These are phyloP conservation scores for Triglochin maritima DNA, from an alignment of 106 monocot species.

Conservation along the genomic window DNA sequence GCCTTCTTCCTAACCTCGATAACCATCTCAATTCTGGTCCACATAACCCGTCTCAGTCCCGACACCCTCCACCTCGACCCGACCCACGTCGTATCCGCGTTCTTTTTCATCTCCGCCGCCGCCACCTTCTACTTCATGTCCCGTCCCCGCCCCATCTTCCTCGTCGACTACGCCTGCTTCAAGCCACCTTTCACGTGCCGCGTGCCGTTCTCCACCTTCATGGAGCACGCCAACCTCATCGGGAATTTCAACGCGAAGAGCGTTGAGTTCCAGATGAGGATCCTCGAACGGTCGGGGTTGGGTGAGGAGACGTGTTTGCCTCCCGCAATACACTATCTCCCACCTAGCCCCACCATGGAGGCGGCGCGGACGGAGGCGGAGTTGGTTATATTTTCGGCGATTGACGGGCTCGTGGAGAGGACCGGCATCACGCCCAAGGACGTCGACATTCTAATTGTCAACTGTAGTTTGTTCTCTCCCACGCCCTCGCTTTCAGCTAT, in stretches of 20 bases:
- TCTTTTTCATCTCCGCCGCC: neutral
- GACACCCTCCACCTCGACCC: constrained; percentile 1
- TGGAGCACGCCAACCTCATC: constrained; percentile 21
- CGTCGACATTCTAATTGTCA: constrained; percentile 28
- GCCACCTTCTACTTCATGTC: constrained; percentile 14
- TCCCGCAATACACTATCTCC: constrained; percentile 18
- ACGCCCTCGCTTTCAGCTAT: constrained; percentile 28
- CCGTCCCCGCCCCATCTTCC: constrained; percentile 16
- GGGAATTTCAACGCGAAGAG: constrained; percentile 11
- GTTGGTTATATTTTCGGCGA: constrained; percentile 19
- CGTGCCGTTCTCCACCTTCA: constrained; percentile 19
- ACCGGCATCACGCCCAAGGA: constrained; percentile 12
- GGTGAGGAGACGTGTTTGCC: constrained; percentile 27
- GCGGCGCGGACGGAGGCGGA: constrained; percentile 16
- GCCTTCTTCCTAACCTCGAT: constrained; percentile 16
- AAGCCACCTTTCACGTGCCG: constrained; percentile 18
- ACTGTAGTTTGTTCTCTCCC: constrained; percentile 32
- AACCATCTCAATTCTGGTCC: neutral
- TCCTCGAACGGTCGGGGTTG: constrained; percentile 22
- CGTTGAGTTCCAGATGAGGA: constrained; percentile 21
- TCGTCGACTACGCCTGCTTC: constrained; percentile 21
- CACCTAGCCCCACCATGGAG: constrained; percentile 17
- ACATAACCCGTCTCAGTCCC: neutral
- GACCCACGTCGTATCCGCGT: neutral
- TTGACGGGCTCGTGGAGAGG: constrained; percentile 7